Evolutionary conservation across 1,139 yeast genomes (phyloP), one percentile per base, ranked within the genome.

Genomic region (Chernovozyma aurita): DNA sequence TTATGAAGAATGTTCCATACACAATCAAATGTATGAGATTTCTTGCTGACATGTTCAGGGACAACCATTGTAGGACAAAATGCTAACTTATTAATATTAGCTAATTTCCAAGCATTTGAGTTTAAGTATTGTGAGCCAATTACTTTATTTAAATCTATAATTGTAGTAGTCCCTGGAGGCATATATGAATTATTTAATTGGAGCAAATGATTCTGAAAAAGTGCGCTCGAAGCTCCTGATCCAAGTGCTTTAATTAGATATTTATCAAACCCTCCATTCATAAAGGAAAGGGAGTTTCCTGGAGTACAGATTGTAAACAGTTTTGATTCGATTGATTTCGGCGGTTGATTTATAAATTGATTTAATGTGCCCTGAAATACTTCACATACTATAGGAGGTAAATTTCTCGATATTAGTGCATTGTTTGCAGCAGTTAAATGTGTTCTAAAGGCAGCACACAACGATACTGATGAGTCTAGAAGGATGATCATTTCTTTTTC

Each of bases 201-300:
- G 5, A 34, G 30, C 11, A 34, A 14, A 20, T 30, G 18, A n/a
- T 26, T 50, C 53, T 30, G 55, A 32, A 3, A 21, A 9, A 21
- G 47, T 41, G 29, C 47, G 47, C 36, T 36, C 20, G 24, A 12
- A 18, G 22, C 22, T 34, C 5, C 24, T 28, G 14, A 41, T 11
- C 31, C n/a, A 42, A 39, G 29, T 4, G 50, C 46, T 34, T 50
- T 44, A 4, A 51, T 40, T 14, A 57, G 35, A 37, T 47, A 48
- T 33, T 48, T 43, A 38, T 59, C 63, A 36, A 52, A 57, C 9
- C 63, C 63, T 3, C 51, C 61, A 9, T 57, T 55, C 63, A 59
- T 57, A 32, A 49, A 57, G 17, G 48, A 42, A 4, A 53, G 39
- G 4, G 59, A 49, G 43, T 59, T 59, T 8, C 57, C 47, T 1